Conservation (phyloP, 768 basidiomycete species). For the Amanita exitialis region DNA sequence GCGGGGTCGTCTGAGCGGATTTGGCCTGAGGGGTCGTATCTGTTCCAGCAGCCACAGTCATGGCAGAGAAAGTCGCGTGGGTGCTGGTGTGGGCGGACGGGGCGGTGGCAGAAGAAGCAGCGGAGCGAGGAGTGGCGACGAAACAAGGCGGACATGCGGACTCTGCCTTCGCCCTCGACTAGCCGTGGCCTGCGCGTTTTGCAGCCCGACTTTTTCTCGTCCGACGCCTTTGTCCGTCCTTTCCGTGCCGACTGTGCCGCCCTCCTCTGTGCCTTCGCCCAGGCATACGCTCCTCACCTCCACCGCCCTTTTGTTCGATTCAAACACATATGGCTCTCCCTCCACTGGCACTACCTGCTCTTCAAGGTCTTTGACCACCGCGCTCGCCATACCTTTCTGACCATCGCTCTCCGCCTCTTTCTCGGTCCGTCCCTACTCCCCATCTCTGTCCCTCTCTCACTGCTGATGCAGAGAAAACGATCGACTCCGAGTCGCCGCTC, state of each 20-base stretch:
- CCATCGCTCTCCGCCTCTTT: slow-evolving; percentile 51
- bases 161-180: slow-evolving; percentile 42
- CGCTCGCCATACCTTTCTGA: slow-evolving; percentile 53
- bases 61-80: slow-evolving; percentile 54
- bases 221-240: slow-evolving; percentile 57
- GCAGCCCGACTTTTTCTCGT: slow-evolving; percentile 73
- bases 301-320: slow-evolving; percentile 56
- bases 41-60: slow-evolving; percentile 66
- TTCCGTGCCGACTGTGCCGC: slow-evolving; percentile 53
- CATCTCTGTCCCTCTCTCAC: not conserved
- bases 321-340: slow-evolving; percentile 55
- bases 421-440: slow-evolving; percentile 31
- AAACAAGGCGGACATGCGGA: slow-evolving; percentile 34
- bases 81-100: slow-evolving; percentile 32
- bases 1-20: slow-evolving; percentile 82
- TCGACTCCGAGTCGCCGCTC: slow-evolving; percentile 38
- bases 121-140: slow-evolving; percentile 36
- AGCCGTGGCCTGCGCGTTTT: slow-evolving; percentile 51
- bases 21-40: slow-evolving; percentile 60
- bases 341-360: slow-evolving; percentile 71
- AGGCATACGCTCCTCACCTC: slow-evolving; percentile 28
- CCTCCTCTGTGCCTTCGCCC: slow-evolving; percentile 43
- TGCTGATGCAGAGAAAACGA: slow-evolving; percentile 38
- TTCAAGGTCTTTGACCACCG: slow-evolving; percentile 64
- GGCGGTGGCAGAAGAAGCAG: slow-evolving; percentile 70